Conservation (phyloP, 2,329 filamentous ascomycete species). For the Aspergillus clavatus region DNA sequence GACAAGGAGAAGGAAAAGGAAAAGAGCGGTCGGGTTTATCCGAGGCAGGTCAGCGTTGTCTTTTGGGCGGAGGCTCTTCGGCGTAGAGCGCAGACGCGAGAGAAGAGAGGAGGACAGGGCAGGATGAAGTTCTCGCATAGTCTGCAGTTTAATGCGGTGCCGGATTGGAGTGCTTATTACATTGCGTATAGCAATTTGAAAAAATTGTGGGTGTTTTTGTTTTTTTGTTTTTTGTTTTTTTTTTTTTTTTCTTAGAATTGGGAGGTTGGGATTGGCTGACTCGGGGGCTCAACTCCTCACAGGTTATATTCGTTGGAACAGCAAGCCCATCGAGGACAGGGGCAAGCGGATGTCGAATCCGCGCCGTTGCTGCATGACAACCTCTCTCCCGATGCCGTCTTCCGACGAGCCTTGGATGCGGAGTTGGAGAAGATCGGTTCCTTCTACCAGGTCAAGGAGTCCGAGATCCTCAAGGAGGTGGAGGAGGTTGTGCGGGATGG, state of each 20-base stretch:
- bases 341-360: slow-evolving; percentile 68
- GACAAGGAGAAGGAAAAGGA: too few species aligned
- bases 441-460: slow-evolving; percentile 86
- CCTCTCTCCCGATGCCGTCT: slow-evolving; percentile 72
- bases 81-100: slow-evolving; percentile 16
- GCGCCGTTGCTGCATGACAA: slow-evolving; percentile 69
- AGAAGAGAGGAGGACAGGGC: slow-evolving; percentile 54
- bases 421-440: slow-evolving; percentile 92
- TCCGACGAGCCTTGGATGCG: slow-evolving; percentile 73
- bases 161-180: slow-evolving; percentile 98
- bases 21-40: slow-evolving; percentile 1
- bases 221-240: slow-evolving; percentile 3
- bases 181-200: slow-evolving; percentile 98
- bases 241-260: neutral
- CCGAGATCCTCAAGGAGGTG: slow-evolving; percentile 78
- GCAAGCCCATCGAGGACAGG: slow-evolving; percentile 59
- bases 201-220: slow-evolving; percentile 67
- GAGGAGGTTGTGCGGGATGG: slow-evolving; percentile 72
- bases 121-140: slow-evolving; percentile 99
- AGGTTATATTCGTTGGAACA: slow-evolving; percentile 97
- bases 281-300: slow-evolving; percentile 3
- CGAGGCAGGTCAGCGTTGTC: slow-evolving; percentile 18
- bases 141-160: slow-evolving; percentile 98
- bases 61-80: slow-evolving; percentile 34
- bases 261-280: slow-evolving; percentile 1